Evolutionary conservation across 495 filamentous ascomycete genomes (phyloP).

Genomic region (Xanthoparmelia taractica): DNA sequence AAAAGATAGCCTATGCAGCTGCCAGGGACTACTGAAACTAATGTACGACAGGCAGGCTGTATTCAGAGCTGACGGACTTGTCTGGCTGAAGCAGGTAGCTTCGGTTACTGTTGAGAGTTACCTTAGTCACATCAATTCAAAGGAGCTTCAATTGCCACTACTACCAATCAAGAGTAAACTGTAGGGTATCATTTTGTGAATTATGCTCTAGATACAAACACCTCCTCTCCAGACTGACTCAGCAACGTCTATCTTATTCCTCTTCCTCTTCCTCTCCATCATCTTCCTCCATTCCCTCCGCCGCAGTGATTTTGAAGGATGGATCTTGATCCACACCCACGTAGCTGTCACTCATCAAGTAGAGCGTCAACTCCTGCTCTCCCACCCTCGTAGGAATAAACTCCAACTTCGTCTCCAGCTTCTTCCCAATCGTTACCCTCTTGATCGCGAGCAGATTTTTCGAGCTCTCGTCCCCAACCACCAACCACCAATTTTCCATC

Average conservation of each 20-base stretch:
- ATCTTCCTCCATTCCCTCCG: constrained; percentile 92
- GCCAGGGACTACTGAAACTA: too few relatives aligned
- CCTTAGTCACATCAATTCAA: background rate
- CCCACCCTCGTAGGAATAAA: constrained; percentile 74
- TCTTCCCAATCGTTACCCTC: constrained; percentile 75
- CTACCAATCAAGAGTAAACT: background rate
- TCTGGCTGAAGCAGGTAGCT: too few relatives aligned
- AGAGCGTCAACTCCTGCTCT: constrained; percentile 80
- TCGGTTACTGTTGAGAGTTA: too few relatives aligned
- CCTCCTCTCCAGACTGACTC: background rate
- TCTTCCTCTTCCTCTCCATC: constrained; percentile 77
- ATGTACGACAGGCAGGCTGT: too few relatives aligned
- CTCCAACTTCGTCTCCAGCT: constrained; percentile 72
- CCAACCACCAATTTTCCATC: constrained; percentile 97
- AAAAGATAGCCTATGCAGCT: too few relatives aligned
- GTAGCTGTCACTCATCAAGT: constrained; percentile 96
- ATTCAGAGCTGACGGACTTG: too few relatives aligned
- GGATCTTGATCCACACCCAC: constrained; percentile 96
- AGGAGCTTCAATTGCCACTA: background rate
- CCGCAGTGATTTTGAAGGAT: constrained; percentile 72
- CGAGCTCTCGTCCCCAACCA: constrained; percentile 79
- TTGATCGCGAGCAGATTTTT: constrained; percentile 88
- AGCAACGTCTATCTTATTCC: constrained; percentile 29
- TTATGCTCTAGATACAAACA: background rate
- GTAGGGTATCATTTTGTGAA: background rate